Base-by-base conservation (phyloP, 257 asterid species). In the Nicotiana paniculata region DNA sequence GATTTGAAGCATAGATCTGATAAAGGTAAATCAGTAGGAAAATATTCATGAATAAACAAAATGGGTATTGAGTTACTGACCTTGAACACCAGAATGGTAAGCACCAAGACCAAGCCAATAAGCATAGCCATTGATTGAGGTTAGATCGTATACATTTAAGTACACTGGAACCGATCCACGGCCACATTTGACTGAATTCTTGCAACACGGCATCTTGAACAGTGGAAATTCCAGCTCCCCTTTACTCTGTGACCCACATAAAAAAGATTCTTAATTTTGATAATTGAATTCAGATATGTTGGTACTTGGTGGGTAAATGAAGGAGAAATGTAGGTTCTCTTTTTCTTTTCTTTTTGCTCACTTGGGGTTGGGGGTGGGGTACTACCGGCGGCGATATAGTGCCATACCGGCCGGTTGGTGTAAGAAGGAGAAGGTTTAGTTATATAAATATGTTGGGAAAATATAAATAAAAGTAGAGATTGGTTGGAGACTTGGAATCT, bases 91-190 rank as follows among this genome's bases (percentile, higher is more conserved):
- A 54, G 98, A 94, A 88, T 94, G 98, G 85, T 89, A 94, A 70
- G 88, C 97, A 17, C 97, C 98, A 18, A 94, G 97, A 35, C 98
- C 98, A 30, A 94, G 79, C 98, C 98, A 94, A 58, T 93, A 93
- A 82, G 97, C 98, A 65, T 91, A 94, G 63, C 95, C 94, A 70
- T 93, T 93, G 37, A 92, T 89, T 35, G 96, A 33, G 33, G 97
- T 92, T 21, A 93, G 91, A 88, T 93, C 98, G 80, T 93, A 93
- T 5, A 93, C 97, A 78, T 93, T 93, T 24, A 93, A 86, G 83
- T 91, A 85, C 61, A 94, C 98, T 2, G 94, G 90, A 3, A 86
- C 94, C 33, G 97, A 88, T 80, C 95, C 97, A 6, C 86, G 85
- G 43, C 85, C 81, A 61, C 74, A 85, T 57, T 84, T 84, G 11